phyloP scores from a whole-genome alignment of 1,284 basidiomycete genomes.

The Afroboletus lepidellus region DNA sequence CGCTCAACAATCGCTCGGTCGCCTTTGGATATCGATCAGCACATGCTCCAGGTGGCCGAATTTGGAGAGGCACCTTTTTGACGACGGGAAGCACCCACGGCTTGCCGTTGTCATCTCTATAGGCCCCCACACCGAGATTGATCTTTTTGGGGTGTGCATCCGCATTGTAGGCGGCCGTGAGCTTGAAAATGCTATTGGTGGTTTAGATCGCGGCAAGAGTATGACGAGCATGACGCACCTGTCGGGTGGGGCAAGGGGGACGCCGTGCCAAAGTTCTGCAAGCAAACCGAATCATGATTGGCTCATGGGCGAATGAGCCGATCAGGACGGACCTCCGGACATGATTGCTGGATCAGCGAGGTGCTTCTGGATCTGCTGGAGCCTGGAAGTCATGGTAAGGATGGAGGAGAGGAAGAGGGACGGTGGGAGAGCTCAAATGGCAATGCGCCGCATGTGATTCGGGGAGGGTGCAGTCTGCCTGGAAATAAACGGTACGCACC shows the following conservation, averaged over 20 bases:
- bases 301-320: not conserved
- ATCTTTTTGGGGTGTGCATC: constrained; percentile 82
- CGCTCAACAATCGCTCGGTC: constrained; percentile 66
- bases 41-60: not conserved
- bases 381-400: constrained; percentile 48
- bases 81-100: constrained; percentile 94
- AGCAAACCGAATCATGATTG: constrained; percentile 11
- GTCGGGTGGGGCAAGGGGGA: constrained; percentile 81
- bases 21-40: constrained; percentile 49
- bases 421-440: not conserved
- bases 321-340: constrained; percentile 48
- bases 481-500: constrained; percentile 11
- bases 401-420: not conserved
- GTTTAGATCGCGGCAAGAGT: constrained; percentile 4
- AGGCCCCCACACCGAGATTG: constrained; percentile 90
- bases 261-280: constrained; percentile 67
- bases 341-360: constrained; percentile 38
- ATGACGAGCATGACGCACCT: constrained; percentile 42
- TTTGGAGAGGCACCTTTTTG: constrained; percentile 58
- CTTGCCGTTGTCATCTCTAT: constrained; percentile 82
- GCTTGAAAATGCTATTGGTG: constrained; percentile 79
- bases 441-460: constrained; percentile 30
- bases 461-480: not conserved
- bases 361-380: constrained; percentile 50
- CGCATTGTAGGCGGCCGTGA: constrained; percentile 85